Evolutionary conservation across 768 basidiomycete species (phyloP).

Genomic region (Pulveroboletus sp.): DNA sequence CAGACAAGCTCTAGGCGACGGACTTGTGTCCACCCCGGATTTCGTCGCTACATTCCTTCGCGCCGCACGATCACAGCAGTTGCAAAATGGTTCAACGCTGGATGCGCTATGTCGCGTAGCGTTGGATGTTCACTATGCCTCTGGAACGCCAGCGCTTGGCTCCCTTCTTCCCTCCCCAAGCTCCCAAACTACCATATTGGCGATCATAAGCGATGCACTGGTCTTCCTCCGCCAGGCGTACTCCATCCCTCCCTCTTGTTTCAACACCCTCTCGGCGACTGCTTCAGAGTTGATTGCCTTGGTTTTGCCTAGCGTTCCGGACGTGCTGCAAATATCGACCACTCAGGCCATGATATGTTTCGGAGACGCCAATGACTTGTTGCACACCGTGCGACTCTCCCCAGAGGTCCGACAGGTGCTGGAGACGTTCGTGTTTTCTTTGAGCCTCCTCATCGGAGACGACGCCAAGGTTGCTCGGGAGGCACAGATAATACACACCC

Average conservation of each 20-base stretch:
- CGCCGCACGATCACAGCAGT: conserved; percentile 58
- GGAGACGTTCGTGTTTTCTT: conserved; percentile 54
- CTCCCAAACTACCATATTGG: conserved; percentile 46
- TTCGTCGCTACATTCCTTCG: conserved; percentile 67
- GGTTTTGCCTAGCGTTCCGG: conserved; percentile 55
- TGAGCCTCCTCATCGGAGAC: conserved; percentile 61
- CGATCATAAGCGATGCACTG: conserved; percentile 58
- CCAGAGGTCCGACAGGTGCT: conserved; percentile 51
- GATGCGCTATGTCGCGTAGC: conserved; percentile 66
- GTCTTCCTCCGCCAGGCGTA: conserved; percentile 55
- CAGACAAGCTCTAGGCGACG: conserved; percentile 51
- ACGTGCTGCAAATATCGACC: conserved; percentile 58
- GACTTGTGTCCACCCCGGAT: conserved; percentile 51
- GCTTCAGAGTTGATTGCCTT: conserved; percentile 63
- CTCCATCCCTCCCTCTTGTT: conserved; percentile 45
- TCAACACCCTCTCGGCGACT: conserved; percentile 54
- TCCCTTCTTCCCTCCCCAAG: conserved; percentile 52
- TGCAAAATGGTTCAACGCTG: conserved; percentile 63
- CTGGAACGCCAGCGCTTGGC: conserved; percentile 48
- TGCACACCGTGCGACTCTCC: conserved; percentile 51
- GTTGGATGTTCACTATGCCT: conserved; percentile 59
- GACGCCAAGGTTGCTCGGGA: conserved; percentile 68
- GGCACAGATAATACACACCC: conserved; percentile 69
- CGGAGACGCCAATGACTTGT: conserved; percentile 49
- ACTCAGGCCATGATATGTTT: conserved; percentile 51